Percentiles rank a stretch among this genome's conserved stretches.
Evolutionary conservation across 2,329 filamentous ascomycete species (phyloP).

Genomic region (Colletotrichum sp.): DNA sequence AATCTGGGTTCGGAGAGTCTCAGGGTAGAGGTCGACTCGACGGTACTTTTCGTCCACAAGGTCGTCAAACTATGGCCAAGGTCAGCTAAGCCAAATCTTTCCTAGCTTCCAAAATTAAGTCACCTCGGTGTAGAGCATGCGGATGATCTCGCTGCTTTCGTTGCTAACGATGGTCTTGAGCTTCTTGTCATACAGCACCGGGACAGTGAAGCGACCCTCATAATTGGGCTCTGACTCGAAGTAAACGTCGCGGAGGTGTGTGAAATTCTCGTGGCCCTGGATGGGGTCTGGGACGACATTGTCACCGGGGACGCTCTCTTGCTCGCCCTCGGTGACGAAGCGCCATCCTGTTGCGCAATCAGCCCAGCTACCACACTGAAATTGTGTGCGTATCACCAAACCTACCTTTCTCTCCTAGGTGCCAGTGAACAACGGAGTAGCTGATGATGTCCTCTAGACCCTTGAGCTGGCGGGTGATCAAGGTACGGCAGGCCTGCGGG

Average conservation of each 20-base stretch:
- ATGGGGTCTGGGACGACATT: conserved; percentile 72
- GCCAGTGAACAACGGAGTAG: conserved; percentile 89
- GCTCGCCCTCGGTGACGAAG: conserved; percentile 71
- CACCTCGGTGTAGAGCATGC: conserved; percentile 78
- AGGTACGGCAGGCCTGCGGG: conserved; percentile 72
- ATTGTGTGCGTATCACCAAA: neutral
- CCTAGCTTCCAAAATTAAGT: neutral
- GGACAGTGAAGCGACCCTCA: conserved; percentile 83
- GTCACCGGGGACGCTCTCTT: conserved; percentile 54
- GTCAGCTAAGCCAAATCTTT: neutral
- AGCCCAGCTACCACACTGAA: neutral
- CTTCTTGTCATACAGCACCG: conserved; percentile 83
- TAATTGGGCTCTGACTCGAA: conserved; percentile 77
- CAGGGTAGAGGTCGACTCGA: conserved; percentile 70
- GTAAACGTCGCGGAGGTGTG: conserved; percentile 79
- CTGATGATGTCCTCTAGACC: conserved; percentile 85
- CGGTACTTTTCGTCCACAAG: conserved; percentile 65
- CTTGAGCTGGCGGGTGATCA: conserved; percentile 90
- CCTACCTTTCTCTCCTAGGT: conserved; percentile 68
- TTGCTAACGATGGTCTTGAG: conserved; percentile 83
- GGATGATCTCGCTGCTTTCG: conserved; percentile 89
- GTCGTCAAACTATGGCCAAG: conserved; percentile 66
- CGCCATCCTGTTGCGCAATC: conserved; percentile 72
- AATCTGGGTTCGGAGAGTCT: conserved; percentile 67
- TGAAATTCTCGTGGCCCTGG: conserved; percentile 71